A percentile compares a stretch with the other conserved stretches of the same genome.
phyloP scores from a whole-genome alignment of 2,329 filamentous ascomycete species.

The Tothia fuscella region DNA sequence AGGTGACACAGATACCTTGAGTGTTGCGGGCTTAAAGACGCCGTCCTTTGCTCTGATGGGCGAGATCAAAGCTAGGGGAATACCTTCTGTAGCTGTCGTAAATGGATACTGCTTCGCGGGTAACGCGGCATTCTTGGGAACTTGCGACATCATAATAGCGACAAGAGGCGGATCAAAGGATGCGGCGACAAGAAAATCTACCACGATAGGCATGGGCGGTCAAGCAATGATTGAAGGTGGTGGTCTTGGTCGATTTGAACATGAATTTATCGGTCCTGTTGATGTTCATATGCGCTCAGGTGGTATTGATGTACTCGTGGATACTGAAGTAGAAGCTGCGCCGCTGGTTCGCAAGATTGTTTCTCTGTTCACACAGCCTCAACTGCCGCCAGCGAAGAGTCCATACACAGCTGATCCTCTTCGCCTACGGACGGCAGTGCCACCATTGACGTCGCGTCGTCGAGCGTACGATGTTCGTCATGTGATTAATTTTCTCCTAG shows the following conservation, averaged over 20 bases:
- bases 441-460: background rate
- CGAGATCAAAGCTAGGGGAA: slow-evolving; percentile 2
- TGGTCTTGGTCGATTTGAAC: background rate
- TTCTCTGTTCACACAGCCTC: background rate
- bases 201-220: slow-evolving; percentile 4
- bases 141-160: background rate
- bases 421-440: slow-evolving; percentile 4
- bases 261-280: background rate
- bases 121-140: slow-evolving; percentile 1
- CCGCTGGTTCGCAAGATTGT: background rate
- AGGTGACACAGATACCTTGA: background rate
- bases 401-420: background rate
- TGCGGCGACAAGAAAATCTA: background rate
- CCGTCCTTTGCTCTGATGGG: slow-evolving; percentile 2
- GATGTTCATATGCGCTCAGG: background rate
- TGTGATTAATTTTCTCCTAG: slow-evolving; percentile 1
- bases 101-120: slow-evolving; percentile 4
- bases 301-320: slow-evolving; percentile 1
- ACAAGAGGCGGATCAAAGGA: background rate
- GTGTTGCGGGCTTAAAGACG: background rate
- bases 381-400: slow-evolving; percentile 1
- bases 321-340: slow-evolving; percentile 2
- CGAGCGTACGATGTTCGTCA: slow-evolving; percentile 2
- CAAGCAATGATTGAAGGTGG: slow-evolving; percentile 2
- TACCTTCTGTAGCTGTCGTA: background rate